Base-by-base conservation (phyloP, 768 basidiomycete species). In the Suillus bovinus region DNA sequence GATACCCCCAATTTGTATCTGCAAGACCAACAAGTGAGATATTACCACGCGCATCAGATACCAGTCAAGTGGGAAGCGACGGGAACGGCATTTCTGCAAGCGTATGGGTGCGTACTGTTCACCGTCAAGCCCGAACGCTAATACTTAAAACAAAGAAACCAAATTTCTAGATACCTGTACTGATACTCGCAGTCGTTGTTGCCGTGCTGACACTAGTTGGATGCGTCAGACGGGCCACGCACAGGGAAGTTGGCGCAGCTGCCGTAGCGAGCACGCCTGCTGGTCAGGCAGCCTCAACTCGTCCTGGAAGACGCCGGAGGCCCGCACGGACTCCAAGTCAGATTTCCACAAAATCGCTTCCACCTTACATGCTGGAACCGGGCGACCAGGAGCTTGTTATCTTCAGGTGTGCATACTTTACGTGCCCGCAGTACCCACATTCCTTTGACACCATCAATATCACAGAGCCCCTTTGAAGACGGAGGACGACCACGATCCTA, bases 371-470 rank as follows among this genome's bases (percentile, higher is more conserved):
- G 78, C 92, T 92, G 74, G 91, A 94, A 63, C 90, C 92, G 0
- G 91, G 91, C 17, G 92, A 92, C 54, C 80, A 87, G 42, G 92
- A 94, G 71, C 79, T 94, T 33, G 92, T 94, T 6, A 85, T 94
- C 58, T 78, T 74, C 49, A 72, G 81, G 82, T 84, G 63, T 65
- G 78, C 10, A 31, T 50, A n/a, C 22, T 27, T n/a, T 36, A 20
- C n/a, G 22, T 57, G 13, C 44, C 11, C 9, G 27, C 36, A 27
- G 36, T 14, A n/a, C 52, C 13, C 16, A 31, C 4, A 14, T 14
- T 41, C 29, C 57, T 57, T 52, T 38, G 38, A 62, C 29, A 20
- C 6, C 1, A 29, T 56, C 4, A 3, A 27, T 20, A 27, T 61
- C 38, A 62, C 53, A 75, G 75, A 10, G 75, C 67, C 6, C 74